phyloP scores from a whole-genome alignment of 2,329 filamentous ascomycete species.

The Curvularia eragrostidis region DNA sequence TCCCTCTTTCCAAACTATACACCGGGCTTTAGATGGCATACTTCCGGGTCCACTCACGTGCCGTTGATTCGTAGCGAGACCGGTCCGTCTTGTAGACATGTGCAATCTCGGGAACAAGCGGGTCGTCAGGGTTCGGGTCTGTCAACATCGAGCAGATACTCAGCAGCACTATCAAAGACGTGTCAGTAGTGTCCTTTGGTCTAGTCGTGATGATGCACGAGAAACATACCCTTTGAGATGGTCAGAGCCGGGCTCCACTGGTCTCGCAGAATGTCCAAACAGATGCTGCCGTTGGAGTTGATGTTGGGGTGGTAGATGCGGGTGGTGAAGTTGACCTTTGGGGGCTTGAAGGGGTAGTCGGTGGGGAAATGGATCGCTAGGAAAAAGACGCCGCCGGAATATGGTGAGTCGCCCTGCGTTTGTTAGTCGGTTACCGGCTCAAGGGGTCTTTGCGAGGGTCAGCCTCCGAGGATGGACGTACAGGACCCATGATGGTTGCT shows the following conservation, averaged over 20 bases:
- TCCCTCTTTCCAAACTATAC: neutral
- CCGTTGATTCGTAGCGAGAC: constrained; percentile 92
- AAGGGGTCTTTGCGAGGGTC: neutral
- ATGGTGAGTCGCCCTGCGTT: constrained; percentile 86
- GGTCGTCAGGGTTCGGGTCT: constrained; percentile 98
- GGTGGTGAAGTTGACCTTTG: constrained; percentile 99
- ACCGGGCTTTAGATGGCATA: constrained; percentile 78
- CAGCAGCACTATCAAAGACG: constrained; percentile 72
- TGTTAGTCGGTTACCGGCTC: constrained; percentile 41
- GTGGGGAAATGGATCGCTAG: constrained; percentile 98
- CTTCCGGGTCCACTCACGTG: constrained; percentile 98
- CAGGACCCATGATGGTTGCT: constrained; percentile 99
- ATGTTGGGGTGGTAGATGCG: constrained; percentile 99
- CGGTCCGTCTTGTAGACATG: constrained; percentile 99
- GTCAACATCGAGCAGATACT: constrained; percentile 99
- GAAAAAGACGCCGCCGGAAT: constrained; percentile 99
- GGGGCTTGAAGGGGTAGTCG: constrained; percentile 99
- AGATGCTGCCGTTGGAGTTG: constrained; percentile 99
- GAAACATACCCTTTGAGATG: constrained; percentile 88
- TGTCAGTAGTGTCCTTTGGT: constrained; percentile 7
- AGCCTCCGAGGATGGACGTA: constrained; percentile 61
- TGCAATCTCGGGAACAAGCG: constrained; percentile 97
- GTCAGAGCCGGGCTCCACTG: constrained; percentile 99
- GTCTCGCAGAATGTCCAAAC: constrained; percentile 96
- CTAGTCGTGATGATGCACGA: neutral